Conservation (phyloP, 768 basidiomycete species). For the Tricholoma sp. region DNA sequence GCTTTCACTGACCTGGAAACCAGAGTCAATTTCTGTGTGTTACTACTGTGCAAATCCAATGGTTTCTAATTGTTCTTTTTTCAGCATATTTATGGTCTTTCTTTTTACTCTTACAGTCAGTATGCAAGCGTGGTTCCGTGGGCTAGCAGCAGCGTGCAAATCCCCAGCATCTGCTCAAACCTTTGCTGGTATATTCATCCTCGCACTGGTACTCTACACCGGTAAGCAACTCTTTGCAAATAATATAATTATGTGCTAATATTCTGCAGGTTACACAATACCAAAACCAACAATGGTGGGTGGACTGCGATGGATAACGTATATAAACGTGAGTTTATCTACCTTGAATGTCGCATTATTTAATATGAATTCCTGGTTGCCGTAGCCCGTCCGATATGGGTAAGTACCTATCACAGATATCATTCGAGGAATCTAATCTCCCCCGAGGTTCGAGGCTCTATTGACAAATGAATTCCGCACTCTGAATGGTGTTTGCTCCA, state of each 20-base stretch:
- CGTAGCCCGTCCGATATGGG: slow-evolving; percentile 61
- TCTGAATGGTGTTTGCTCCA: slow-evolving; percentile 53
- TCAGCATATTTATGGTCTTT: slow-evolving; percentile 55
- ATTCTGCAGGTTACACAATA: background rate
- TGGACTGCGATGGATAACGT: slow-evolving; percentile 2
- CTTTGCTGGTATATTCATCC: slow-evolving; percentile 21
- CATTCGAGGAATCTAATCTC: background rate
- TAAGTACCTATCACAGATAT: background rate
- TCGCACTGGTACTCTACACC: background rate
- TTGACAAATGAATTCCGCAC: slow-evolving; percentile 81
- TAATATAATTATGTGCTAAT: background rate
- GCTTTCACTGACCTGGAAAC: background rate
- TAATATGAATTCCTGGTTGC: slow-evolving; percentile 15
- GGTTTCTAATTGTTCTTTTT: background rate
- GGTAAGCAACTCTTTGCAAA: background rate
- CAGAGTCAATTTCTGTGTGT: slow-evolving; percentile 55
- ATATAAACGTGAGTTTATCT: slow-evolving; percentile 45
- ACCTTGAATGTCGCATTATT: background rate
- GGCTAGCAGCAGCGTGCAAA: slow-evolving; percentile 54
- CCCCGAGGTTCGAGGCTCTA: slow-evolving; percentile 52
- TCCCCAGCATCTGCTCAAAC: slow-evolving; percentile 59
- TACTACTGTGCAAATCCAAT: background rate
- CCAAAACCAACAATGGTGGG: slow-evolving; percentile 3
- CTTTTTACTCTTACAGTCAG: slow-evolving; percentile 50
- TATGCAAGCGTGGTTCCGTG: slow-evolving; percentile 76